Evolutionary conservation across 768 basidiomycete species (phyloP), one percentile per base, ranked within the genome.

Genomic region (Pulveroboletus sp.): DNA sequence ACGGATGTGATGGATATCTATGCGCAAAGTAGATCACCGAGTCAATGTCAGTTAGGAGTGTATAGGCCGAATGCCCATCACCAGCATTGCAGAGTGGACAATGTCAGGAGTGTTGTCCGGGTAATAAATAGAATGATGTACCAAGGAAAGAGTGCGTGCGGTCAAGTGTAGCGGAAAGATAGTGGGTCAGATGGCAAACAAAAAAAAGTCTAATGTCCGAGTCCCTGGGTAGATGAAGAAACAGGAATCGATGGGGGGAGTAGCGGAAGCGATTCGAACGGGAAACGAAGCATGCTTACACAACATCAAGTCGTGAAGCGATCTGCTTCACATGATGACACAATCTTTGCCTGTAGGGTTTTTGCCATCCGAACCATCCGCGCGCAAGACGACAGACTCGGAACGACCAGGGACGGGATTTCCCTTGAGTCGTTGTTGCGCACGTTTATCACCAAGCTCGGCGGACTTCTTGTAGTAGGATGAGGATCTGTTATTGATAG

Each of bases 371-470:
- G 72, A 70, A 19, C 75, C 76, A 38, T 77, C 79, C 16, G 51
- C 50, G 35, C 85, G 80, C 47, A 79, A 73, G 29, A 87, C 69
- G 10, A 88, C 79, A 6, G 85, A 73, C 29, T 78, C 81, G 1
- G 83, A 72, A 25, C 81, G 80, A 21, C 82, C 84, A 5, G 84
- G 77, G 45, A 69, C 78, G 37, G 76, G 76, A 6, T 79, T 75
- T 11, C 81, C 72, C 62, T 80, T 84, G 13, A 98, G 72, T 44
- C 97, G 84, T 61, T 94, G 90, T 8, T 78, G 72, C 0, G 97
- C 94, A 50, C 97, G 90, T 66, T 91, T 95, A 71, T 99, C 97
- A 41, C 95, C 94, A 25, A 84, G 80, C 2, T 94, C 92, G 14
- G 93, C 87, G 3, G 97, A 91, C 53, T 81, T 81, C 69, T 91